Percentiles rank a stretch among this genome's conserved stretches.
Conservation (phyloP, 352 stramenopile species). For the Pythium brachiatum region DNA sequence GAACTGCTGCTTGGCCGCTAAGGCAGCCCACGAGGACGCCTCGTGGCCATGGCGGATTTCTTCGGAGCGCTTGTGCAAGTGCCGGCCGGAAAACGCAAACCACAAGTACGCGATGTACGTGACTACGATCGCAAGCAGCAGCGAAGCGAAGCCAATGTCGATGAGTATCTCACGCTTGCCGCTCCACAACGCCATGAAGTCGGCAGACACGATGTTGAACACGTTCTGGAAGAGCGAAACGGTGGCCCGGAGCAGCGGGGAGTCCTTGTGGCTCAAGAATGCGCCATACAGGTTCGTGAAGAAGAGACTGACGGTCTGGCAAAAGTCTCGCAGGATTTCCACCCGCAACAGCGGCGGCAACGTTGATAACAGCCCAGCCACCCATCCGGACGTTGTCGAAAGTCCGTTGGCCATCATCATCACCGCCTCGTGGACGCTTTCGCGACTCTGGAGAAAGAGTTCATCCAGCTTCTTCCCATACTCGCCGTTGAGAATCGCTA, state of each 20-base stretch:
- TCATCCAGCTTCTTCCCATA: conserved; percentile 28
- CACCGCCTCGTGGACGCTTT: conserved; percentile 30
- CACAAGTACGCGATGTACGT: conserved; percentile 41
- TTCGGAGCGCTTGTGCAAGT: conserved; percentile 38
- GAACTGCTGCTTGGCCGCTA: conserved; percentile 34
- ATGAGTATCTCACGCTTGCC: conserved; percentile 17
- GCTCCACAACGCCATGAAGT: conserved; percentile 27
- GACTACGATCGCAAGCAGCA: conserved; percentile 28
- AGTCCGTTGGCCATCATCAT: conserved; percentile 23
- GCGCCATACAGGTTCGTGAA: conserved; percentile 39
- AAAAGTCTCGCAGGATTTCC: conserved; percentile 48
- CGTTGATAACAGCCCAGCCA: conserved; percentile 15
- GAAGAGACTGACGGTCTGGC: conserved; percentile 42
- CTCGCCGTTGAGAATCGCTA: conserved; percentile 23
- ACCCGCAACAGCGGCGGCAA: conserved; percentile 40
- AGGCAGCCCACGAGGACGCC: conserved; percentile 33
- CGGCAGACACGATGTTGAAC: conserved; percentile 35
- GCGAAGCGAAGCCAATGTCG: conserved; percentile 24
- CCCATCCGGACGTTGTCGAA: conserved; percentile 7
- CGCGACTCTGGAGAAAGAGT: conserved; percentile 26
- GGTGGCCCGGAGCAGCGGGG: conserved; percentile 13
- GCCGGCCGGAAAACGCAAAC: conserved; percentile 33
- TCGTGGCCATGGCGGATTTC: conserved; percentile 50
- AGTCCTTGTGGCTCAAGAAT: conserved; percentile 26
- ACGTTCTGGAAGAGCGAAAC: conserved; percentile 18